These are phyloP conservation scores for Xylaria sp. DNA, from an alignment of 2,329 filamentous ascomycete species.

Conservation along the genomic window DNA sequence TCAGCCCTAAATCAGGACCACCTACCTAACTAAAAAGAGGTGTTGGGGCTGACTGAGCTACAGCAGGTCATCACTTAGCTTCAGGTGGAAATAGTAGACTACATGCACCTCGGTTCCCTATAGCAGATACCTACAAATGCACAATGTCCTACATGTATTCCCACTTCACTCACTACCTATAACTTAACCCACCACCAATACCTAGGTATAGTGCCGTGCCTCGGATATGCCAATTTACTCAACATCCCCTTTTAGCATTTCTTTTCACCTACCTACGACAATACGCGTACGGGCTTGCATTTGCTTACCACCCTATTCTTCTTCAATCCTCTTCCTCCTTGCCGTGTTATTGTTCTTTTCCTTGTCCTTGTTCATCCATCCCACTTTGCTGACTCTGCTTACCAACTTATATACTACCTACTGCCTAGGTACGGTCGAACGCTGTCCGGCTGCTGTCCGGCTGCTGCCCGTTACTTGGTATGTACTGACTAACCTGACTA, in stretches of 20 bases:
- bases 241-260: neutral
- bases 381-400: conserved; percentile 2
- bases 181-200: neutral
- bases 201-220: neutral
- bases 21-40: neutral
- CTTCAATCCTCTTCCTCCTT: neutral
- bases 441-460: neutral
- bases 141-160: neutral
- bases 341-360: neutral
- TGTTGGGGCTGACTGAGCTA: neutral
- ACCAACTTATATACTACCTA: neutral
- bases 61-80: neutral
- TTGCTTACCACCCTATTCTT: neutral
- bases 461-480: neutral
- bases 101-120: neutral
- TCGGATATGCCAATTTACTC: neutral
- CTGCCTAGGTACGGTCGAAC: neutral
- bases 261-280: conserved; percentile 5
- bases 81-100: neutral
- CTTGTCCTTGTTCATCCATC: conserved; percentile 4
- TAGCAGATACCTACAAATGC: too few species aligned
- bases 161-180: neutral
- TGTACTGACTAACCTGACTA: neutral
- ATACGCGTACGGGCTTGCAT: neutral
- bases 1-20: neutral